Conservation (phyloP, 805 yeast species). For the Candida rishiriensis region DNA sequence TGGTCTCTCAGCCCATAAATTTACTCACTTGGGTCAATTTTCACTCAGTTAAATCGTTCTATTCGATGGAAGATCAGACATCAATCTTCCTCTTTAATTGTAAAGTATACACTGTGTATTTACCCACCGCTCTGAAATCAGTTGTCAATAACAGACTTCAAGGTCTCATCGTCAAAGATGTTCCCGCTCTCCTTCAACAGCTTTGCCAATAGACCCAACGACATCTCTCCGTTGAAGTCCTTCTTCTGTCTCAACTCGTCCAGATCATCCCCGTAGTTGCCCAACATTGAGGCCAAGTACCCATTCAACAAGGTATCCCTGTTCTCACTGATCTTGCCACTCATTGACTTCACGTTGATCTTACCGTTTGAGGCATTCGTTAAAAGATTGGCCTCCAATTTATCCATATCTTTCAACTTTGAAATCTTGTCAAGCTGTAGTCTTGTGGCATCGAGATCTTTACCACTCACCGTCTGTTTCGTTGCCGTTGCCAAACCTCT, state of each 20-base stretch:
- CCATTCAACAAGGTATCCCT: constrained; percentile 41
- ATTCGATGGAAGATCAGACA: too few species aligned
- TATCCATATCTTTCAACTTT: constrained; percentile 5
- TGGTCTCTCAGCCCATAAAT: too few species aligned
- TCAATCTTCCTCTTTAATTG: too few species aligned
- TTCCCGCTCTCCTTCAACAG: constrained; percentile 54
- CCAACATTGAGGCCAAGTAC: constrained; percentile 52
- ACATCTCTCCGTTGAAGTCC: constrained; percentile 52
- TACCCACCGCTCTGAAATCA: too few species aligned
- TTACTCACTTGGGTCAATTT: too few species aligned
- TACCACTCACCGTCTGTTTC: constrained; percentile 10
- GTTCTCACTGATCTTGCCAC: constrained; percentile 25
- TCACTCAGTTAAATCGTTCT: too few species aligned
- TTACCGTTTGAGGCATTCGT: constrained; percentile 4
- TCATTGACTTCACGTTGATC: constrained; percentile 28
- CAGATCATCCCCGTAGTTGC: constrained; percentile 56
- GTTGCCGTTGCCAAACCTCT: constrained; percentile 3
- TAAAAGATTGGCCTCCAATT: constrained; percentile 1
- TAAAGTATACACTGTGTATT: too few species aligned
- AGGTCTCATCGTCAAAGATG: constrained; percentile 53
- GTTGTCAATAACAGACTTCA: constrained; percentile 21
- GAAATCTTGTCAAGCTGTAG: constrained; percentile 4
- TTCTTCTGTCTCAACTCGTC: constrained; percentile 57
- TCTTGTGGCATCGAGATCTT: constrained; percentile 14
- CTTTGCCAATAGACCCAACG: constrained; percentile 53